Base-by-base conservation (phyloP, 768 basidiomycete genomes). In the Thelephora aurantiotincta region DNA sequence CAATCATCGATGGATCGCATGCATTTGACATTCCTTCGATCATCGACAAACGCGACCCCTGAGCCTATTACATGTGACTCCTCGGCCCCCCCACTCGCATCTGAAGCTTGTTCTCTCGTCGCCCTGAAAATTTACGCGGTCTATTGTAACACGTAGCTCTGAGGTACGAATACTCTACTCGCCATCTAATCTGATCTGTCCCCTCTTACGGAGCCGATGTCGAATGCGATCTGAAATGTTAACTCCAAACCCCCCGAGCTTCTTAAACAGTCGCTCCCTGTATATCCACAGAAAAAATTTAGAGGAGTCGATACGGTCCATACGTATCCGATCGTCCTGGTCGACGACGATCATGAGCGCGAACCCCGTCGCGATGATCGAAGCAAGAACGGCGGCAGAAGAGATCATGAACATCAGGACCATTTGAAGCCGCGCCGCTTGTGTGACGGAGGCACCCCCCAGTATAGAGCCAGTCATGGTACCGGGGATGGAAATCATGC, bases 401-500 rank as follows among this genome's bases (percentile, higher is more conserved):
- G 80, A 79, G 41, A 92, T 87, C 82, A 92, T 86, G 63, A 93
- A 92, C 79, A 91, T 86, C 65, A 93, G 88, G 49, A 93, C 79
- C 82, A 91, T 91, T 55, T 92, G 91, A 13, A 92, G 65, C 45
- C 79, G 77, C 2, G 86, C 86, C 0, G 90, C 91, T 62, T 89
- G 87, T 16, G 86, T 72, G 36, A 92, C 84, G 26, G 81, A 80
- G 11, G 84, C 75, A 0, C 89, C 90, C 11, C 86, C 91, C 11
- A 92, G 77, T 51, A 93, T 82, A 4, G 90, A 86, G 53, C 90
- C 90, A 0, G 85, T 88, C 85, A 92, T 89, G 86, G 88, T 90
- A 2, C 88, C 87, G 1, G 83, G 82, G 48, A 84, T 86, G n/a
- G 82, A 65, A 47, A 85, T 82, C 48, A 83, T 80, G 5, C 83